Percentiles rank a stretch among this genome's conserved stretches.
Conservation (phyloP, 768 basidiomycete genomes). For the Pleurotus pulmonarius region DNA sequence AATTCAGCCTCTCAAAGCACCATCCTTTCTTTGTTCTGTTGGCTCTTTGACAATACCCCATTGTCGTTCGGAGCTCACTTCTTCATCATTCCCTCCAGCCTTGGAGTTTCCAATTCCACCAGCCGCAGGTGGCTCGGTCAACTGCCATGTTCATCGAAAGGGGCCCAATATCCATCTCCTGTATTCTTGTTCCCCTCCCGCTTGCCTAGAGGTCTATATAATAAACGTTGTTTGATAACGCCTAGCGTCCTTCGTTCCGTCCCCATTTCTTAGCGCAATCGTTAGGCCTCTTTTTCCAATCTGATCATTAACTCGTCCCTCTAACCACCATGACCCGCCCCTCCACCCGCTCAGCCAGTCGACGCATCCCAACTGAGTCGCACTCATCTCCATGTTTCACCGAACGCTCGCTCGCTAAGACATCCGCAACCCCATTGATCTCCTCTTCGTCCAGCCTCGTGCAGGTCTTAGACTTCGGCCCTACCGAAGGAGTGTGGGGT, state of each 20-base stretch:
- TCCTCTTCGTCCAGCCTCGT: constrained; percentile 52
- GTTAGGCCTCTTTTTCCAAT: background rate
- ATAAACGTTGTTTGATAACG: too few species aligned
- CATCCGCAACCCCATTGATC: constrained; percentile 23
- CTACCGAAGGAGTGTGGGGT: constrained; percentile 60
- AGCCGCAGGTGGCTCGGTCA: background rate
- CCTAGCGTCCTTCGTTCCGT: too few species aligned
- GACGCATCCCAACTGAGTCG: background rate
- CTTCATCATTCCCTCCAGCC: background rate
- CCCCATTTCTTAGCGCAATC: too few species aligned
- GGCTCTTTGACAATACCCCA: background rate
- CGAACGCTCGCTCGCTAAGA: constrained; percentile 7
- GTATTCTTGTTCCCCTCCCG: too few species aligned
- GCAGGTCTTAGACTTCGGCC: constrained; percentile 62
- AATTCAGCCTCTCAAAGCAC: background rate
- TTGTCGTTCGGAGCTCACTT: constrained; percentile 1
- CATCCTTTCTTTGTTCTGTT: background rate
- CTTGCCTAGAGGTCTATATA: too few species aligned
- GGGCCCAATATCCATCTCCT: background rate
- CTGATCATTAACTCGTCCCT: background rate
- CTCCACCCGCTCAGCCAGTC: background rate
- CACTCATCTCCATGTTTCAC: constrained; percentile 5
- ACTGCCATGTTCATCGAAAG: background rate
- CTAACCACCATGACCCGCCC: background rate
- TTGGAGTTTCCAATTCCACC: background rate